Evolutionary conservation across 345 rosid genomes (phyloP), one percentile per base, ranked within the genome.

Genomic region (Eutrema yunnanense): DNA sequence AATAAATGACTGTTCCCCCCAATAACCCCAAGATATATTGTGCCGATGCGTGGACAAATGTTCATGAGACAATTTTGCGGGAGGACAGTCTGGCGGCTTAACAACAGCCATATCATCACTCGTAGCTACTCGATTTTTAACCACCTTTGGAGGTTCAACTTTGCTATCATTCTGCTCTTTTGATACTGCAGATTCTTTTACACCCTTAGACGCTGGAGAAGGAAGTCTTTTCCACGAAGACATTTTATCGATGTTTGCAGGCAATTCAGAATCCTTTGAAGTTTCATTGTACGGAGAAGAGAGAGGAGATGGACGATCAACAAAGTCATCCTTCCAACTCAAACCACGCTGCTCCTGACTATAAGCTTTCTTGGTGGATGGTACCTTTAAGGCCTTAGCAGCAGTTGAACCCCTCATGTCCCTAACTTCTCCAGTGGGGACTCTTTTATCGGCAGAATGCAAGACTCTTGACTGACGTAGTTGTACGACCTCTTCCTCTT

Each of bases 141-240:
- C 33, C 13, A 27, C 64, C 64, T 79, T 78, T 72, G 69, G 72
- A 71, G 83, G 72, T 67, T 84, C 92, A 50, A 61, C 78, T 79
- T 86, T 86, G 73, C 47, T 44, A 72, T 82, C 86, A 74, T 51
- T 78, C 13, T 76, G 81, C 62, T 79, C 89, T 84, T 79, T 83
- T 2, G 64, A 40, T 46, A 84, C 65, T 58, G 78, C 49, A 60
- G 73, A 75, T 79, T 85, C 95, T 78, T 86, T 82, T 9, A 50
- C 40, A 68, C 30, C 64, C 81, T 86, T 91, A 13, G 43, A 82
- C 29, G 80, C 75, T 48, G 95, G 91, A 78, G 95, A 79, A 66
- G 96, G 90, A 44, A 90, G 86, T 78, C 47, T 82, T 82, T 87
- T 90, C 92, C 95, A 87, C 59, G 99, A 95, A 77, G 99, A 79